These are phyloP conservation scores for Blechomonas ayalai DNA, from an alignment of 208 protist genomes.

Conservation along the genomic window DNA sequence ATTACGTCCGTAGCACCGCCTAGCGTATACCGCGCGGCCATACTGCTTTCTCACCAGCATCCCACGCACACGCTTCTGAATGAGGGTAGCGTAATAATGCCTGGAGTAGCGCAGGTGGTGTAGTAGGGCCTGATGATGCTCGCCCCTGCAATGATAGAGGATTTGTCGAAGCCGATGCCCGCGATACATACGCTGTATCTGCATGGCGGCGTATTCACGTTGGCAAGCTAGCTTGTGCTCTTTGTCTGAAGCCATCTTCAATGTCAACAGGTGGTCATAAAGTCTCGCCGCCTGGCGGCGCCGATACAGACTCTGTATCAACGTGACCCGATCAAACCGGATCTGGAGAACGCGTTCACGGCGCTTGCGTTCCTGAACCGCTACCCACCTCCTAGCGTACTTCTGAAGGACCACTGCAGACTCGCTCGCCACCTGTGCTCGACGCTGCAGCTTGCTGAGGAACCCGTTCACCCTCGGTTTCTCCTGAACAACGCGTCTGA, in stretches of 20 bases:
- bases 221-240: constrained; percentile 3
- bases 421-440: constrained; percentile 11
- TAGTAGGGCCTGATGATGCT: constrained; percentile 29
- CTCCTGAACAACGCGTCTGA: constrained; percentile 23
- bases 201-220: constrained; percentile 38
- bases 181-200: constrained; percentile 70
- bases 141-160: constrained; percentile 26
- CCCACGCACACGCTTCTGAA: constrained; percentile 65
- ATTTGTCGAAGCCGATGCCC: constrained; percentile 36
- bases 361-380: constrained; percentile 21
- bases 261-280: constrained; percentile 9
- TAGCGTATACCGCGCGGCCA: constrained; percentile 33
- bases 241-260: constrained; percentile 1
- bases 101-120: constrained; percentile 57
- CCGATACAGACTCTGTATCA: constrained; percentile 49
- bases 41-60: constrained; percentile 47
- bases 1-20: constrained; percentile 61
- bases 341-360: constrained; percentile 19
- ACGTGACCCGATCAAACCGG: constrained; percentile 16
- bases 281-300: constrained; percentile 11
- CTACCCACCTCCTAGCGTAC: constrained; percentile 62
- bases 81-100: constrained; percentile 66
- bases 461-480: constrained; percentile 12
- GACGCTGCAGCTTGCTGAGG: constrained; percentile 11
- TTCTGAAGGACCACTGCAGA: constrained; percentile 50